Percentiles rank a stretch among this genome's conserved stretches.
Evolutionary conservation across 441 rosid species (phyloP).

Genomic region (Corymbia citriodora): DNA sequence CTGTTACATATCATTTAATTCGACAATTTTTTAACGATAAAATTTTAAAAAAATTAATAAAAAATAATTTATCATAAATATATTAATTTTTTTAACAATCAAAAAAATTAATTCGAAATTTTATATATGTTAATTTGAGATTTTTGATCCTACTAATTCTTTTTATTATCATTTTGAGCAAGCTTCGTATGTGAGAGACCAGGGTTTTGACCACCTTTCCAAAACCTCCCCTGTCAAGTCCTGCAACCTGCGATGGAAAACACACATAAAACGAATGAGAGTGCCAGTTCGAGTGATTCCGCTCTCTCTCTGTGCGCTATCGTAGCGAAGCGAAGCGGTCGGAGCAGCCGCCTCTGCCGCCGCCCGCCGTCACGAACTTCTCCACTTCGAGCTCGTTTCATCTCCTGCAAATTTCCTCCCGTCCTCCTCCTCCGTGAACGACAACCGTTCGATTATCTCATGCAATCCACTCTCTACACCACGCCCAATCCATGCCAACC

Average conservation of each 20-base stretch:
- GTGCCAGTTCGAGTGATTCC: not conserved
- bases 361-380: not conserved
- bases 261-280: not conserved
- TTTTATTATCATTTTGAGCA: not conserved
- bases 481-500: conserved; percentile 3
- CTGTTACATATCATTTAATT: too few relatives aligned
- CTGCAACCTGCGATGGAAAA: not conserved
- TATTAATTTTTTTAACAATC: too few relatives aligned
- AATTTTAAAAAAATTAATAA: too few relatives aligned
- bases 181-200: not conserved
- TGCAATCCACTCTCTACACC: conserved; percentile 34
- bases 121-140: too few relatives aligned
- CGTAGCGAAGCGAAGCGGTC: not conserved
- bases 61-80: too few relatives aligned
- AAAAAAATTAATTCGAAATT: too few relatives aligned
- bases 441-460: conserved; percentile 4
- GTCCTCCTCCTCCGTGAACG: not conserved
- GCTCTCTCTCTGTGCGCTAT: not conserved
- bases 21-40: too few relatives aligned
- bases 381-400: not conserved
- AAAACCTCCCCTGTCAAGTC: not conserved
- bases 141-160: too few relatives aligned
- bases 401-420: not conserved
- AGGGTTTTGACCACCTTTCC: not conserved
- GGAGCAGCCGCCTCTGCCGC: not conserved